Percentiles rank a stretch among this genome's conserved stretches.
Evolutionary conservation across 2,329 filamentous ascomycete species (phyloP).

Genomic region (Phoma sp.): DNA sequence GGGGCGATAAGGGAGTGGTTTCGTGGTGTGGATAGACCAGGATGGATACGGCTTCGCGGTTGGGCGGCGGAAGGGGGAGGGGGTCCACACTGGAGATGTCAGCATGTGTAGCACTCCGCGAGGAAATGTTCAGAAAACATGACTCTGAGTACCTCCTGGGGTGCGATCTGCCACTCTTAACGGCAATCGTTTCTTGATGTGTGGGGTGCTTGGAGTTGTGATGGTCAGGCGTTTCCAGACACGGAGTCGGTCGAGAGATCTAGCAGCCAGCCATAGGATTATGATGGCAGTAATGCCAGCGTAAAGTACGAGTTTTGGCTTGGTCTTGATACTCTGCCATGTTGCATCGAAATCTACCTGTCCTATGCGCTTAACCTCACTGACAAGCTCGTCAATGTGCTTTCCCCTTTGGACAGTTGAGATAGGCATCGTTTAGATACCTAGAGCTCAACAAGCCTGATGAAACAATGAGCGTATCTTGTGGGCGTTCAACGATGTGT

Average conservation of each 20-base stretch:
- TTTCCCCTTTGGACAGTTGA: neutral
- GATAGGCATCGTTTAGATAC: neutral
- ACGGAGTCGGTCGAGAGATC: constrained; percentile 37
- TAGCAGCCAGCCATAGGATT: constrained; percentile 6
- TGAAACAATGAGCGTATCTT: neutral
- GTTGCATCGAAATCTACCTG: neutral
- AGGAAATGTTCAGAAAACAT: neutral
- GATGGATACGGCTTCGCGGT: constrained; percentile 66
- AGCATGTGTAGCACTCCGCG: neutral
- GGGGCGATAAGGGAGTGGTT: constrained; percentile 77
- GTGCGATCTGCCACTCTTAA: constrained; percentile 49
- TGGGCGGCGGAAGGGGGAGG: constrained; percentile 66
- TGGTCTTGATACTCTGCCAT: neutral
- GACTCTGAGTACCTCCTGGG: constrained; percentile 53
- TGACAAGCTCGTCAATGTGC: neutral
- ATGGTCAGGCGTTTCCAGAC: constrained; percentile 17
- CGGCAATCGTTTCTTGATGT: constrained; percentile 54
- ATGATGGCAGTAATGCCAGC: neutral
- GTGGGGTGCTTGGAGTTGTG: constrained; percentile 45
- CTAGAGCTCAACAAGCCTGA: neutral
- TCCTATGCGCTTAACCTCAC: neutral
- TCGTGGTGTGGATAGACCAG: constrained; percentile 73
- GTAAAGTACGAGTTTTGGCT: neutral
- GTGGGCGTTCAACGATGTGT: neutral
- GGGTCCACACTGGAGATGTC: constrained; percentile 58